Conservation (phyloP, 306 rosid species). For the Myrica gale region DNA sequence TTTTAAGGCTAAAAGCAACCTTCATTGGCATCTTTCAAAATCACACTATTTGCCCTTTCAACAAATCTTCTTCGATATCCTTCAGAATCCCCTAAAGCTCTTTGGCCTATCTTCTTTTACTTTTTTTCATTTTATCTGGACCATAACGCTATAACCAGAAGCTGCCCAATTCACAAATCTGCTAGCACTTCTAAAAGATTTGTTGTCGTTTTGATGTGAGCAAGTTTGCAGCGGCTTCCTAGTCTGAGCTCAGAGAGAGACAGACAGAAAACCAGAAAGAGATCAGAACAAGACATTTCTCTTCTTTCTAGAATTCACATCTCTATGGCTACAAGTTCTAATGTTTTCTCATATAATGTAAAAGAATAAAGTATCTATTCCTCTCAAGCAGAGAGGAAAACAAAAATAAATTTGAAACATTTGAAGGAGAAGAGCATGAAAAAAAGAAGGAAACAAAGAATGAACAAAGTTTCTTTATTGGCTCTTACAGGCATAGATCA, state of each 20-base stretch:
- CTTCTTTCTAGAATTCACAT: slow-evolving; percentile 28
- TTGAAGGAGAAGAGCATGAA: slow-evolving; percentile 14
- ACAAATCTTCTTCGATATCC: slow-evolving; percentile 42
- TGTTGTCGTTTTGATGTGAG: not conserved
- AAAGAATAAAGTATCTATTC: slow-evolving; percentile 33
- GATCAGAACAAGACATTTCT: slow-evolving; percentile 16
- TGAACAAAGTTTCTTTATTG: slow-evolving; percentile 22
- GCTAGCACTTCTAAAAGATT: too few species aligned
- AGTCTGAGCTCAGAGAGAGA: not conserved
- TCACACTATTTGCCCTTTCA: slow-evolving; percentile 20
- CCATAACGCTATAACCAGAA: not conserved
- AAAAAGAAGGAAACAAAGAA: not conserved
- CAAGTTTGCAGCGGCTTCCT: not conserved
- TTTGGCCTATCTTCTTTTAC: not conserved
- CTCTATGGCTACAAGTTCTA: slow-evolving; percentile 20
- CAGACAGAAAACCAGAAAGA: slow-evolving; percentile 11
- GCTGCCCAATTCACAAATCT: too few species aligned
- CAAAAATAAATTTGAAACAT: slow-evolving; percentile 5
- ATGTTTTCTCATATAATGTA: slow-evolving; percentile 16
- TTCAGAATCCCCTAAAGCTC: slow-evolving; percentile 23
- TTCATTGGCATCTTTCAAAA: slow-evolving; percentile 27
- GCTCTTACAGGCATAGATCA: slow-evolving; percentile 89
- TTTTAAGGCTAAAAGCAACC: slow-evolving; percentile 34
- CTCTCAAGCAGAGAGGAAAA: slow-evolving; percentile 34
- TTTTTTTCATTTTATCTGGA: not conserved